Conservation (phyloP, 306 rosid species). For the Adenanthera pavonina region DNA sequence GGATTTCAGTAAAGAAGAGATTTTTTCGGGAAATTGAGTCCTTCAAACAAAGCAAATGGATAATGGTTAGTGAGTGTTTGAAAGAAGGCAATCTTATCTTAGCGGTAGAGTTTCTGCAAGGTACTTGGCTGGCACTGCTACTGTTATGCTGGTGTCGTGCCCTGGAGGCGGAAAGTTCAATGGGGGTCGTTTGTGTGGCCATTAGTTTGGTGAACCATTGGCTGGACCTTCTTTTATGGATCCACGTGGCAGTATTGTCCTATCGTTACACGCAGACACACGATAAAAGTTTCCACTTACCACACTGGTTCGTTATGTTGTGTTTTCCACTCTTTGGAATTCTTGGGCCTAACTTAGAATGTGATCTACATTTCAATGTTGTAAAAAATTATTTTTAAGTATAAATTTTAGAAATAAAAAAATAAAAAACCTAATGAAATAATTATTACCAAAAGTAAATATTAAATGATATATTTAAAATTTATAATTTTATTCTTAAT, state of each 20-base stretch:
- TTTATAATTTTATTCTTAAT: too few species aligned
- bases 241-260: conserved; percentile 43
- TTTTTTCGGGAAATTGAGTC: not conserved
- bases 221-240: not conserved
- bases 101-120: not conserved
- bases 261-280: not conserved
- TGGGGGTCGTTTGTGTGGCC: not conserved
- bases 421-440: too few species aligned
- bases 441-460: too few species aligned
- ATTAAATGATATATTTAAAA: too few species aligned
- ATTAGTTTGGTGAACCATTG: not conserved
- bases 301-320: not conserved
- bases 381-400: too few species aligned
- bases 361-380: too few species aligned
- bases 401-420: too few species aligned
- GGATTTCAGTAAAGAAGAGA: not conserved
- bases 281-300: not conserved
- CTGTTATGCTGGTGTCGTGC: not conserved
- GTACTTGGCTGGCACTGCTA: not conserved
- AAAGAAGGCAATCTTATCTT: not conserved
- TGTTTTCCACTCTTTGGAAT: too few species aligned
- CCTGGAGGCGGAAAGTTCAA: not conserved
- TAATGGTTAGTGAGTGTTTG: not conserved
- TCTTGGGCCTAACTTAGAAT: too few species aligned
- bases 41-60: not conserved